Evolutionary conservation across 2,329 filamentous ascomycete genomes (phyloP).

Genomic region (Colletotrichum plurivorum): DNA sequence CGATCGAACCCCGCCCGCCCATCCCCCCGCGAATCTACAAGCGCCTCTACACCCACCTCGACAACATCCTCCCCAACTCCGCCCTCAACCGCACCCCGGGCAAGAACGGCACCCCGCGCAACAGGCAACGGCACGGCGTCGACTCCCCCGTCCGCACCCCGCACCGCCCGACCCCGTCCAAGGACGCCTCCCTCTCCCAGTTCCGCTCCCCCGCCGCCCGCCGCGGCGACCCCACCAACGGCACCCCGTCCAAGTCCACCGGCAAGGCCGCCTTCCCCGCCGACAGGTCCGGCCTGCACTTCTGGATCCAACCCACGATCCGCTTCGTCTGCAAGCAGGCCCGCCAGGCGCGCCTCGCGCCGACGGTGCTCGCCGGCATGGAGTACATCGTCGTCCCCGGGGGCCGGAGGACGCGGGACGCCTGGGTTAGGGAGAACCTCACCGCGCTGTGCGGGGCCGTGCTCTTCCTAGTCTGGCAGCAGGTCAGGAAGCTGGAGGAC

Average conservation of each 20-base stretch:
- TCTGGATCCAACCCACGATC: slow-evolving; percentile 80
- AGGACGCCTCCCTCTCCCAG: slow-evolving; percentile 58
- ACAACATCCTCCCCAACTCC: slow-evolving; percentile 74
- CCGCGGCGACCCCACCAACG: not conserved
- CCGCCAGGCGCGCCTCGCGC: slow-evolving; percentile 72
- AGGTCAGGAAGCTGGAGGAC: slow-evolving; percentile 58
- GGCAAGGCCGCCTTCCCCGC: slow-evolving; percentile 46
- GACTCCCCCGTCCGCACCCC: slow-evolving; percentile 44
- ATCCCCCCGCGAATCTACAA: slow-evolving; percentile 86
- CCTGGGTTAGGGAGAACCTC: slow-evolving; percentile 63
- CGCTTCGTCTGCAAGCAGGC: slow-evolving; percentile 76
- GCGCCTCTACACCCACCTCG: slow-evolving; percentile 85
- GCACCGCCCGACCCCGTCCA: slow-evolving; percentile 58
- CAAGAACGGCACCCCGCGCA: slow-evolving; percentile 46
- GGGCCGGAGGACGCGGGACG: slow-evolving; percentile 61
- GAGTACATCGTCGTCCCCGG: slow-evolving; percentile 66
- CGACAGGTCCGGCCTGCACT: slow-evolving; percentile 60
- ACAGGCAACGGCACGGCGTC: slow-evolving; percentile 48
- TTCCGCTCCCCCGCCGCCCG: slow-evolving; percentile 57
- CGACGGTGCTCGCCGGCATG: slow-evolving; percentile 82
- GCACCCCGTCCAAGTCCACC: slow-evolving; percentile 57
- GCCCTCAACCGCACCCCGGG: slow-evolving; percentile 51
- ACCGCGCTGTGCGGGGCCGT: slow-evolving; percentile 72
- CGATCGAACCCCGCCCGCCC: slow-evolving; percentile 81
- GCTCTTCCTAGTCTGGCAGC: slow-evolving; percentile 71